Conservation (phyloP, 2,329 filamentous ascomycete genomes). For the Tolypocladium ophioglossoides region DNA sequence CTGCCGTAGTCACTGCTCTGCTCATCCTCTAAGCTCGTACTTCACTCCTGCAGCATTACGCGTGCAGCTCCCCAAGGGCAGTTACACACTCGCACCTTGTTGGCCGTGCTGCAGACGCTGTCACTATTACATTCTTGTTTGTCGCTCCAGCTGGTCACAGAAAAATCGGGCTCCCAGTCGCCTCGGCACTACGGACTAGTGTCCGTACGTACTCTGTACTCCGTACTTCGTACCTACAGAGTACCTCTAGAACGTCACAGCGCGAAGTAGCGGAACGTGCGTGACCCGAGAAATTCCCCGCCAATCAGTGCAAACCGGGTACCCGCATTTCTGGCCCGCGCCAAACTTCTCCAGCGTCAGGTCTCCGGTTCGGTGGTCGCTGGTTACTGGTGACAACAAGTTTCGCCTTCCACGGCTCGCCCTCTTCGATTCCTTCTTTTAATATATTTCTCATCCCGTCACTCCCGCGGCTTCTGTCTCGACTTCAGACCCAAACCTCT, state of each 20-base stretch:
- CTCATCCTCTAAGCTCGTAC: neutral
- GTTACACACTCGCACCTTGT: too few species aligned
- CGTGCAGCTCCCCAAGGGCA: too few species aligned
- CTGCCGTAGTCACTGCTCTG: neutral
- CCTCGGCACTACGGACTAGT: too few species aligned
- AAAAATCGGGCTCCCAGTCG: neutral
- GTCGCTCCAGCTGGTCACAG: neutral
- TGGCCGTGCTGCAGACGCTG: too few species aligned
- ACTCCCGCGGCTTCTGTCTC: neutral
- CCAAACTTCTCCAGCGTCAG: constrained; percentile 7
- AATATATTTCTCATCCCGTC: constrained; percentile 6
- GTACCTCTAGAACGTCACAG: too few species aligned
- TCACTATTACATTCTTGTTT: neutral
- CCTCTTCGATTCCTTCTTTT: neutral
- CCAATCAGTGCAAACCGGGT: neutral
- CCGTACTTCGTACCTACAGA: too few species aligned
- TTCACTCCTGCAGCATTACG: neutral
- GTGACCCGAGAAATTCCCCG: too few species aligned
- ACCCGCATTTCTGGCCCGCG: constrained; percentile 3
- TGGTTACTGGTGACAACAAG: constrained; percentile 3
- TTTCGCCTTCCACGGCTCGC: neutral
- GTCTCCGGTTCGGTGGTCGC: neutral
- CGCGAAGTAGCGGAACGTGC: too few species aligned
- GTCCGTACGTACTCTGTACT: too few species aligned
- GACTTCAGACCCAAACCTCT: constrained; percentile 1